Conservation (phyloP, 176 grass and related monocot species). For the Aechmea fasciata region DNA sequence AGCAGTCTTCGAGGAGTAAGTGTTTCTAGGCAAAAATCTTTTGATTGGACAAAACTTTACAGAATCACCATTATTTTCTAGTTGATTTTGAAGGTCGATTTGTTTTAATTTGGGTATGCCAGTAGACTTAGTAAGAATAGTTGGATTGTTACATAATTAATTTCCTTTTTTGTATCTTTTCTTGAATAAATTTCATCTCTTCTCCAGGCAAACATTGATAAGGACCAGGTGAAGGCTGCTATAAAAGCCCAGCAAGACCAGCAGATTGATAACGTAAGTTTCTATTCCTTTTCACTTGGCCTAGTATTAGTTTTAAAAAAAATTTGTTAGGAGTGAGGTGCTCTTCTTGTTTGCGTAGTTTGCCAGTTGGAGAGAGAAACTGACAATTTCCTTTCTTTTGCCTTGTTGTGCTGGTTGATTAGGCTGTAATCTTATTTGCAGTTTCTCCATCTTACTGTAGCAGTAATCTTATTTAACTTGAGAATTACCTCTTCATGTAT, state of each 20-base stretch:
- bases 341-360: neutral
- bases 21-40: slow-evolving; percentile 5
- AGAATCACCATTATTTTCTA: no score
- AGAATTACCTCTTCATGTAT: no score
- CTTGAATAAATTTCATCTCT: neutral
- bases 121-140: no score
- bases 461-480: no score
- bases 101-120: neutral
- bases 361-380: neutral
- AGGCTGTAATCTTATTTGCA: no score
- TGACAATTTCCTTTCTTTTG: neutral
- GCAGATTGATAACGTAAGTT: slow-evolving; percentile 91
- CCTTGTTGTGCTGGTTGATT: no score
- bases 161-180: neutral
- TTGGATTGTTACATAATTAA: no score
- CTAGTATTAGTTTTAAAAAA: no score
- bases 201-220: slow-evolving; percentile 71
- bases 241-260: slow-evolving; percentile 99
- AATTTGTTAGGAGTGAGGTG: no score
- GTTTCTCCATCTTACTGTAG: no score
- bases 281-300: neutral
- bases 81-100: neutral
- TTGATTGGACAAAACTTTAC: neutral
- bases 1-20: slow-evolving; percentile 86
- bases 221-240: slow-evolving; percentile 92